Conservation (phyloP, 352 stramenopile species). For the Globisporangium okanoganense region DNA sequence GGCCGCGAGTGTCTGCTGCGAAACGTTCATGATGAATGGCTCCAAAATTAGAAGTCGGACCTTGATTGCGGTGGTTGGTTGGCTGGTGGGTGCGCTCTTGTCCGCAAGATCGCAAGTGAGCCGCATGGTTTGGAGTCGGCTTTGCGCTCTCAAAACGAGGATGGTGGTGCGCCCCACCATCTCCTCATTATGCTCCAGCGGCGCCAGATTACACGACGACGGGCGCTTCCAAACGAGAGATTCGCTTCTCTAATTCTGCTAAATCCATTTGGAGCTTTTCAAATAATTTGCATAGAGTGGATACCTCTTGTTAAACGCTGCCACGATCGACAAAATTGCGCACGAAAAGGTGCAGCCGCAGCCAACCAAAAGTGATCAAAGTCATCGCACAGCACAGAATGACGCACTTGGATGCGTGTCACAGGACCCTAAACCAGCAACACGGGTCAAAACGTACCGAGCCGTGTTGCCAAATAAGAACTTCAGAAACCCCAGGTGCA, state of each 20-base stretch:
- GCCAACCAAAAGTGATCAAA: neutral
- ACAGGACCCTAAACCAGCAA: neutral
- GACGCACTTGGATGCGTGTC: slow-evolving; percentile 4
- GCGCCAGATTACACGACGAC: neutral
- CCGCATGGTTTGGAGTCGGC: neutral
- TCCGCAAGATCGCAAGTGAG: slow-evolving; percentile 12
- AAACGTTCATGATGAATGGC: neutral
- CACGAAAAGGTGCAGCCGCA: slow-evolving; percentile 12
- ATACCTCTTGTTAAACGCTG: slow-evolving; percentile 13
- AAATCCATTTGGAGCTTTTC: slow-evolving; percentile 3
- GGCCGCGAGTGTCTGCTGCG: neutral
- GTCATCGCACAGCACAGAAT: neutral
- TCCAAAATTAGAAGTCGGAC: neutral
- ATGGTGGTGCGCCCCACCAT: neutral
- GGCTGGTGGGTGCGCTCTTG: slow-evolving; percentile 5
- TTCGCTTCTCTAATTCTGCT: slow-evolving; percentile 1
- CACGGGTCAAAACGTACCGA: too few relatives aligned
- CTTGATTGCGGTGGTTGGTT: neutral
- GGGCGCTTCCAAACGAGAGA: slow-evolving; percentile 9
- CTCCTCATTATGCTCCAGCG: neutral
- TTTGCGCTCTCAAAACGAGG: neutral
- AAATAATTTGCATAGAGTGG: neutral
- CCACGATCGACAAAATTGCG: slow-evolving; percentile 1
- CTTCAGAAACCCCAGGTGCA: slow-evolving; percentile 1
- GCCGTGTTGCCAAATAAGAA: neutral